phyloP scores from a whole-genome alignment of 2,329 filamentous ascomycete genomes.

The Fusarium dlaminii region DNA sequence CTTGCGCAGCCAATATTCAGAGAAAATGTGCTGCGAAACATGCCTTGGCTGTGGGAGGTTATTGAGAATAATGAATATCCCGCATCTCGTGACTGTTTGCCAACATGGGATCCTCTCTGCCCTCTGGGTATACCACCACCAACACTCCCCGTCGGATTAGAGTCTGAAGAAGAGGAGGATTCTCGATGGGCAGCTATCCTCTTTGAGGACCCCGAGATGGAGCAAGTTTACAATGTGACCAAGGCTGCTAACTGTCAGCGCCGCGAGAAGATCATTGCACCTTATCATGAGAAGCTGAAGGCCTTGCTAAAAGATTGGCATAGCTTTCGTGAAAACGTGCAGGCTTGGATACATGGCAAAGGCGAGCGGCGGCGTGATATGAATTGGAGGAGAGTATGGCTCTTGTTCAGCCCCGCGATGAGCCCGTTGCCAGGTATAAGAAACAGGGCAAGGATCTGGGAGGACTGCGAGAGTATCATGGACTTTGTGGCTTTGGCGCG shows the following conservation, averaged over 20 bases:
- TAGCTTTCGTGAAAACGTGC: not conserved
- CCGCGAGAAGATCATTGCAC: not conserved
- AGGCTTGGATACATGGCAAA: not conserved
- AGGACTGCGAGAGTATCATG: not conserved
- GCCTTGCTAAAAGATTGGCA: not conserved
- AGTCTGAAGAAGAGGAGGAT: not conserved
- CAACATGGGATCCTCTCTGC: not conserved
- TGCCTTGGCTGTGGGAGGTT: constrained; percentile 2
- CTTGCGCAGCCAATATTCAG: not conserved
- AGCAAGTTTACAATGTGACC: fast-evolving
- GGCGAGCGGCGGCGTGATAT: fast-evolving
- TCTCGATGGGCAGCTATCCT: not conserved
- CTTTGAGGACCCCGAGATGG: not conserved
- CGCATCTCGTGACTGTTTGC: not conserved
- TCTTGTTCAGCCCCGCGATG: not conserved
- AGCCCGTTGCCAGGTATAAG: not conserved
- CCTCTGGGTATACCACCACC: not conserved
- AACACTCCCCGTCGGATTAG: not conserved
- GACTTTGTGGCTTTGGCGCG: not conserved
- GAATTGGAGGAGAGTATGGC: not conserved
- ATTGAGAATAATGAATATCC: not conserved
- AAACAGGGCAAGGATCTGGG: not conserved
- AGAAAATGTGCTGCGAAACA: fast-evolving
- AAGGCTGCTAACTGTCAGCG: not conserved
- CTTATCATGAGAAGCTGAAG: not conserved